Percentiles rank a stretch among this genome's conserved stretches.
These are phyloP conservation scores for Acanthamoeba castellanii DNA, from an alignment of 208 protist species.

Conservation along the genomic window DNA sequence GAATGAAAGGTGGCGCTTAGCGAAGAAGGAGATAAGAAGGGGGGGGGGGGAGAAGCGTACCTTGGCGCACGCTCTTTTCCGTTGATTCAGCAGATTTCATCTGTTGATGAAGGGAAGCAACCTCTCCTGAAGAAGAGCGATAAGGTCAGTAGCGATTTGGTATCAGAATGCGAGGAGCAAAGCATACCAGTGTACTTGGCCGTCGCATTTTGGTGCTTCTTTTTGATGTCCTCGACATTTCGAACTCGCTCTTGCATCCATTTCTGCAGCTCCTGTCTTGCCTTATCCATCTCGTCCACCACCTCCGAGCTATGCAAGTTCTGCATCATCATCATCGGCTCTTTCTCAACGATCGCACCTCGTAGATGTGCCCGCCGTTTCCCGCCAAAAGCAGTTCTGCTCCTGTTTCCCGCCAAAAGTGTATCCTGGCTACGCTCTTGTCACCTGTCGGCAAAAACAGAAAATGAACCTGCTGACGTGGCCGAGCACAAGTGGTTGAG, in stretches of 20 bases:
- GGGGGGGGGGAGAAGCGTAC: not conserved
- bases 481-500: no score
- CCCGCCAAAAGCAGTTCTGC: not conserved
- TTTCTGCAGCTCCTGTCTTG: constrained; percentile 12
- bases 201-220: not conserved
- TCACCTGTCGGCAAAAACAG: not conserved
- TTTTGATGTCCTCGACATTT: constrained; percentile 26
- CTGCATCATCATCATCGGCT: not conserved
- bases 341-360: no score
- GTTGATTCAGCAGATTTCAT: constrained; percentile 22
- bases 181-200: not conserved
- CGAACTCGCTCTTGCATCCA: constrained; percentile 46
- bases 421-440: not conserved
- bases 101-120: constrained; percentile 16
- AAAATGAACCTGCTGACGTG: not conserved
- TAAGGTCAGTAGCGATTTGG: not conserved
- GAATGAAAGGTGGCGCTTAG: not conserved
- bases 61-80: not conserved
- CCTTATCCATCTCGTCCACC: constrained; percentile 39
- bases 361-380: not conserved
- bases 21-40: not conserved
- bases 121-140: not conserved
- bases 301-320: constrained; percentile 35
- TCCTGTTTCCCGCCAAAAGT: not conserved
- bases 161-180: not conserved